Conservation (phyloP, 352 stramenopile genomes). For the Phytophthora pistaciae region DNA sequence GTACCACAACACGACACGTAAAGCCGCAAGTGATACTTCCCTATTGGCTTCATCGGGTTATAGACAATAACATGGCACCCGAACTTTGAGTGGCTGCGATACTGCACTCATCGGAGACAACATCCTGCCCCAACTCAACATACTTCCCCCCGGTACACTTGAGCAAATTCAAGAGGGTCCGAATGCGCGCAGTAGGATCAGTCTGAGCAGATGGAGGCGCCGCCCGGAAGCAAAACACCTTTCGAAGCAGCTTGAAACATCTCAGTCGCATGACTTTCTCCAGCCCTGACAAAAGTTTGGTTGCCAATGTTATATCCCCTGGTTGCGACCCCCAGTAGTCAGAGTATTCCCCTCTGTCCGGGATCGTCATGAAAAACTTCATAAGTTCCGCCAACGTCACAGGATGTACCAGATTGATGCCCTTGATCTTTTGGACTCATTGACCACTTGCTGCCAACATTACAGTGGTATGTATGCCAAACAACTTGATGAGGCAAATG, state of each 20-base stretch:
- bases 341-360: slow-evolving; percentile 29
- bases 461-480: slow-evolving; percentile 7
- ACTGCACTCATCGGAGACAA: background rate
- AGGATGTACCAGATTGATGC: background rate
- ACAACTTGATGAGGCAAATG: slow-evolving; percentile 17
- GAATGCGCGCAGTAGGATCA: background rate
- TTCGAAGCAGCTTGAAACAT: slow-evolving; percentile 26
- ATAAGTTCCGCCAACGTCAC: slow-evolving; percentile 35
- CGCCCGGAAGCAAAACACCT: background rate
- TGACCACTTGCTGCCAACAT: slow-evolving; percentile 6
- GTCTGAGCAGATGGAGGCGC: background rate
- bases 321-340: slow-evolving; percentile 38
- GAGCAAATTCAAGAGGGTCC: background rate
- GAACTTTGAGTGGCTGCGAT: background rate
- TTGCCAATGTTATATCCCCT: slow-evolving; percentile 24
- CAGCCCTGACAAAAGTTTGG: background rate
- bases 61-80: background rate
- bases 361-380: slow-evolving; percentile 34
- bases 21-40: background rate
- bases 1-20: background rate
- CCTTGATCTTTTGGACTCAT: slow-evolving; percentile 4
- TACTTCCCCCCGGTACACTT: slow-evolving; percentile 11
- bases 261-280: slow-evolving; percentile 31
- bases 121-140: background rate
- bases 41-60: background rate